phyloP scores from a whole-genome alignment of 257 asterid genomes.

The Scutellaria baicalensis region DNA sequence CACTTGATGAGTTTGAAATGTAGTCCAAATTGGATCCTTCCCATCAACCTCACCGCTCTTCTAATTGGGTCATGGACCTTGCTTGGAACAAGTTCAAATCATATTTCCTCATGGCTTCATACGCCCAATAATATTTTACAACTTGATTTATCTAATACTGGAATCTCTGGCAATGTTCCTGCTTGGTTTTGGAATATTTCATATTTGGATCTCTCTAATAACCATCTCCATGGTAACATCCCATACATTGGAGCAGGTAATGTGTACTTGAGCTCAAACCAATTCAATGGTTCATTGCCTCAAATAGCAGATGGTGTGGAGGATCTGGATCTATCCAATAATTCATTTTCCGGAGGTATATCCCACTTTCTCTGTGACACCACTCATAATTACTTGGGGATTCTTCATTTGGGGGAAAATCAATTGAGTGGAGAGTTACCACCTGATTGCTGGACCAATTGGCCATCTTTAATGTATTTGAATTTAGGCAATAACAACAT shows the following conservation, averaged over 20 bases:
- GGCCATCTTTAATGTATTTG: not conserved
- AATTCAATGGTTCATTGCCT: too few relatives aligned
- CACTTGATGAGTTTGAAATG: slow-evolving; percentile 14
- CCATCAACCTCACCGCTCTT: not conserved
- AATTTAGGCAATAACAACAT: slow-evolving; percentile 25
- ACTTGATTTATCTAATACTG: slow-evolving; percentile 19
- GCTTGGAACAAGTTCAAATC: not conserved
- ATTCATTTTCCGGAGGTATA: slow-evolving; percentile 17
- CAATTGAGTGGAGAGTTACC: slow-evolving; percentile 23
- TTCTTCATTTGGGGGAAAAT: slow-evolving; percentile 28
- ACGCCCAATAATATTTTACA: not conserved
- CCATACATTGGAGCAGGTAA: too few relatives aligned
- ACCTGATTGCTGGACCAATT: slow-evolving; percentile 28
- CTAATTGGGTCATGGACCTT: slow-evolving; percentile 11
- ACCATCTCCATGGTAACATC: too few relatives aligned
- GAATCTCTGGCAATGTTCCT: not conserved
- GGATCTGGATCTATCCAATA: slow-evolving; percentile 26
- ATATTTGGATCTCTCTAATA: too few relatives aligned
- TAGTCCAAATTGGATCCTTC: slow-evolving; percentile 15
- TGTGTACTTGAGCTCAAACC: too few relatives aligned
- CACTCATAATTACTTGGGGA: not conserved
- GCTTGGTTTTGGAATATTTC: too few relatives aligned
- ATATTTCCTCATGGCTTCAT: slow-evolving; percentile 21
- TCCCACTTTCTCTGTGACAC: slow-evolving; percentile 17
- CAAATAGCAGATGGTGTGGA: too few relatives aligned